phyloP scores from a whole-genome alignment of 75 land plant species.

The Larix kaempferi region DNA sequence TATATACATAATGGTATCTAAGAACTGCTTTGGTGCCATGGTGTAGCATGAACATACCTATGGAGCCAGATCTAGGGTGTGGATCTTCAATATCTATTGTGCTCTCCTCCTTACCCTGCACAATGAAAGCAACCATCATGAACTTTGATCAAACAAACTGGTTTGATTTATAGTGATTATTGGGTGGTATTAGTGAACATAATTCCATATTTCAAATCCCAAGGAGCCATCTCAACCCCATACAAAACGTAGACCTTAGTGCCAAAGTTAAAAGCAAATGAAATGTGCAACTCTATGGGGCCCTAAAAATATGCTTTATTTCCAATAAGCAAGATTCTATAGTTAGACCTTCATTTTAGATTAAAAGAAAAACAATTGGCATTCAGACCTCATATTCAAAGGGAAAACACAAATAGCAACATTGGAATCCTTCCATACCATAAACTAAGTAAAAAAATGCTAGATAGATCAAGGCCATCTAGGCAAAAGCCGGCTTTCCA shows the following conservation, averaged over 20 bases:
- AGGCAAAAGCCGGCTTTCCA: background rate
- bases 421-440: background rate
- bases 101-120: conserved; percentile 29
- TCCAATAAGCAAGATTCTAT: background rate
- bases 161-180: background rate
- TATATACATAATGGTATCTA: background rate
- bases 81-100: conserved; percentile 27
- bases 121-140: background rate
- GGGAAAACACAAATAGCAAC: background rate
- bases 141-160: background rate
- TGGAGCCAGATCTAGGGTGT: conserved; percentile 23
- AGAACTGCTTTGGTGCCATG: background rate
- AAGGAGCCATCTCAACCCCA: background rate
- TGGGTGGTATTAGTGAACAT: background rate
- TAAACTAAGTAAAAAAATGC: background rate
- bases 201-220: background rate
- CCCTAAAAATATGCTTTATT: background rate
- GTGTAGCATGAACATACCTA: conserved; percentile 8
- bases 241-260: background rate
- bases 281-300: background rate
- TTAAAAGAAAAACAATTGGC: background rate
- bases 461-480: too few species aligned
- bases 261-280: background rate
- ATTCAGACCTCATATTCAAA: background rate
- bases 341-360: background rate